Percentiles rank a stretch among this genome's conserved stretches.
Conservation (phyloP, 2,329 filamentous ascomycete genomes). For the Nemania sp. region DNA sequence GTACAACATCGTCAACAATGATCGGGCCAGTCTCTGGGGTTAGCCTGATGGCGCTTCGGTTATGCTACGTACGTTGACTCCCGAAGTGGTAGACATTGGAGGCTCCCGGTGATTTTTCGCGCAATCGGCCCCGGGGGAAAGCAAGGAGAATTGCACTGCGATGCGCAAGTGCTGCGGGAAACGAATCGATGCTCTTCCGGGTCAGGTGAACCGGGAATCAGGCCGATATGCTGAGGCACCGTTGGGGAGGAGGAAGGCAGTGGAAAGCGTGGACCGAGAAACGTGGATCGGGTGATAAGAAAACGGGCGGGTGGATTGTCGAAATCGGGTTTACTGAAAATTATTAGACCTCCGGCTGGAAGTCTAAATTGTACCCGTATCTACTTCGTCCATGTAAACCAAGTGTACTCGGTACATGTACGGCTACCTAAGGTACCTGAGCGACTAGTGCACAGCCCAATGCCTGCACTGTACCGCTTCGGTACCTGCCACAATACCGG, state of each 20-base stretch:
- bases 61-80: constrained; percentile 65
- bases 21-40: too few species aligned
- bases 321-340: constrained; percentile 26
- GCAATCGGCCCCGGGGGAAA: constrained; percentile 40
- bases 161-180: constrained; percentile 2
- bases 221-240: constrained; percentile 11
- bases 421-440: too few species aligned
- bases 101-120: constrained; percentile 45
- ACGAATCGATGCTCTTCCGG: constrained; percentile 45
- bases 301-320: constrained; percentile 31
- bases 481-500: too few species aligned
- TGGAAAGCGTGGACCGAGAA: constrained; percentile 41
- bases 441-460: too few species aligned
- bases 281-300: constrained; percentile 34
- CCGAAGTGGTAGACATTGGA: constrained; percentile 66
- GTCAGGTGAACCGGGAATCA: constrained; percentile 42
- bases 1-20: neutral
- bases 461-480: too few species aligned
- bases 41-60: too few species aligned
- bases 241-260: constrained; percentile 10
- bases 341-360: constrained; percentile 24
- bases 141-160: constrained; percentile 20
- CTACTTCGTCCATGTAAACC: too few species aligned
- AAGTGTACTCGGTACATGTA: too few species aligned
- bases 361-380: constrained; percentile 5